Base-by-base conservation (phyloP, 441 rosid genomes). In the Pelargonium fulgidum region DNA sequence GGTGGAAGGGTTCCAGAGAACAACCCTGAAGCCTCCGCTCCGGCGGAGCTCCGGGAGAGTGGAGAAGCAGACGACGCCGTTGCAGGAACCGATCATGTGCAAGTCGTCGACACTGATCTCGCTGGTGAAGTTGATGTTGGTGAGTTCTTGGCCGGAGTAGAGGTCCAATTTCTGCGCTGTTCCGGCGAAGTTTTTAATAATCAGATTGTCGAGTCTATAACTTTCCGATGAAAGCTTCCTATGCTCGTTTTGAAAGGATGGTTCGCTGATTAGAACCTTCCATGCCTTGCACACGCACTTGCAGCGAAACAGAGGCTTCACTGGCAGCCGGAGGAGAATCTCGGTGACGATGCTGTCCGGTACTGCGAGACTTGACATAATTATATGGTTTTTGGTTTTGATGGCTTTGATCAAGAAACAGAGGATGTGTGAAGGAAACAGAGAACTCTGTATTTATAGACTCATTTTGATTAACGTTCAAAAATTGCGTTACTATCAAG, bases 11-110 rank as follows among this genome's bases (percentile, higher is more conserved):
- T 47, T 47, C 52, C 52, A 47, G 3, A 47, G 12, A 10, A 47
- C 12, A 0, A 47, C 3, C n/a, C 12, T 3, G 52, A 45, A 45
- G 11, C 13, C 50, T 2, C 50, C 50, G 12, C 3, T 47, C 2
- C 52, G 52, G 52, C 52, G 3, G 11, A 3, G 10, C 3, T 12
- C 3, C 13, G 52, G 52, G 13, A 47, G 13, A n/a, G 52, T 47
- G 52, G 52, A 12, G 52, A 47, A 47, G 52, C 52, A 47, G 12
- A 47, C 52, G 52, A 47, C 52, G 52, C 52, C 52, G 52, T 47
- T 47, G 52, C 52, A 47, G 52, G 52, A 47, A 11, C 52, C 52
- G 13, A 47, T 13, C 1, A 47, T 9, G 52, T 47, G 52, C 1
- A 47, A 47, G 52, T 47, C 3, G 13, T 47, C 52, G 52, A 13